Conservation (phyloP, 768 basidiomycete genomes). For the Cystobasidium tubakii region DNA sequence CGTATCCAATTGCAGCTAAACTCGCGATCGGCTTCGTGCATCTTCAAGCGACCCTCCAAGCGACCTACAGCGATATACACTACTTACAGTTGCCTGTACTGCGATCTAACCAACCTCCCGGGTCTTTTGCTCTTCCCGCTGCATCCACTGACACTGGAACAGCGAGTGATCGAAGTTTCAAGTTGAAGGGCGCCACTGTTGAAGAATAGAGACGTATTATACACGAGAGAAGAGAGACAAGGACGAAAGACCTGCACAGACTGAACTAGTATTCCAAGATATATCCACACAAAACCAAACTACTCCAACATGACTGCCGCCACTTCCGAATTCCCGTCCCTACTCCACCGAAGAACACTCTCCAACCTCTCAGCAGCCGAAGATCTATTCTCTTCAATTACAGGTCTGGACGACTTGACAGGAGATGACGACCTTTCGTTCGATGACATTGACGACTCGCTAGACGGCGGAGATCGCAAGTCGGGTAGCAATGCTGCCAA, state of each 20-base stretch:
- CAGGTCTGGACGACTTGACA: constrained; percentile 4
- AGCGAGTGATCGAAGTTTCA: too few relatives aligned
- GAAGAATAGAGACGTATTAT: too few relatives aligned
- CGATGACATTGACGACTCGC: constrained; percentile 9
- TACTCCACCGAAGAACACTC: not conserved
- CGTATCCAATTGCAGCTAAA: too few relatives aligned
- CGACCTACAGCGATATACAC: not conserved
- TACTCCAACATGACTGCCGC: not conserved
- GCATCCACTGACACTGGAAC: too few relatives aligned
- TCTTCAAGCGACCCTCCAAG: not conserved
- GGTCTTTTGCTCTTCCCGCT: too few relatives aligned
- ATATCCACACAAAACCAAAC: not conserved
- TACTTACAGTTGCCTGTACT: too few relatives aligned
- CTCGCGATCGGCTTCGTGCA: not conserved
- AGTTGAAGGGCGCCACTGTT: too few relatives aligned
- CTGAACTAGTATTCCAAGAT: too few relatives aligned
- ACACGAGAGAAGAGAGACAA: too few relatives aligned
- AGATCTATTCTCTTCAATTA: constrained; percentile 19
- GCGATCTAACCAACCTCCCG: too few relatives aligned
- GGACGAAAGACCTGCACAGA: too few relatives aligned
- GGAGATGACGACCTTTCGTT: not conserved
- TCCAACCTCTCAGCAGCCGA: constrained; percentile 6
- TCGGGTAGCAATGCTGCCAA: not conserved
- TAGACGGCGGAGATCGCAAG: constrained; percentile 10
- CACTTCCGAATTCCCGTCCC: not conserved